Conservation (phyloP, 306 rosid genomes). For the Glycine tomentella region DNA sequence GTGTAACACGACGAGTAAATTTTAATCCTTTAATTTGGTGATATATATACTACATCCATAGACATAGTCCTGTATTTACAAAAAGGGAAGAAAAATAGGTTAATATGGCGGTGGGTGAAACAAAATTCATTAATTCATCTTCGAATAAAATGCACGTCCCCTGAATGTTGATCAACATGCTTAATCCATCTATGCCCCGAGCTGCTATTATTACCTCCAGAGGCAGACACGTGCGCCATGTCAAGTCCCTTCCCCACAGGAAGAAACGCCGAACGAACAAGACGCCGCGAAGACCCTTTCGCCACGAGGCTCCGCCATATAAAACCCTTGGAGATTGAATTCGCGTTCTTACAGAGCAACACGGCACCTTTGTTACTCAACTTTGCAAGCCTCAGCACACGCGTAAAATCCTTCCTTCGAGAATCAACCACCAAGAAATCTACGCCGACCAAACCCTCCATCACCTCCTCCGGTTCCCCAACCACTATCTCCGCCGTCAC, state of each 20-base stretch:
- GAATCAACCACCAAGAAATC: constrained; percentile 88
- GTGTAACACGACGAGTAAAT: too few species aligned
- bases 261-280: constrained; percentile 81
- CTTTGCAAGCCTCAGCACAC: constrained; percentile 72
- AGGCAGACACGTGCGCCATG: constrained; percentile 74
- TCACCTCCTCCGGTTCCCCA: constrained; percentile 79
- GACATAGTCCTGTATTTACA: constrained; percentile 21
- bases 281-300: constrained; percentile 57
- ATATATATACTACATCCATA: neutral
- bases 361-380: constrained; percentile 82
- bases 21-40: too few species aligned
- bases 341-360: constrained; percentile 79
- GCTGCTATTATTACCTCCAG: constrained; percentile 35
- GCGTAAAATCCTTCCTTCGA: constrained; percentile 57
- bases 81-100: neutral
- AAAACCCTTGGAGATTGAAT: constrained; percentile 55
- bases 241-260: constrained; percentile 93
- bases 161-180: constrained; percentile 84
- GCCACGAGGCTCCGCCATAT: constrained; percentile 68
- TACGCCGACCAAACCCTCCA: constrained; percentile 61
- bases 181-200: constrained; percentile 68
- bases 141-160: constrained; percentile 80
- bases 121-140: constrained; percentile 40
- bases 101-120: neutral
- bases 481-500: constrained; percentile 65